phyloP scores from a whole-genome alignment of 2,329 filamentous ascomycete species.

The Hypoxylon sp. region DNA sequence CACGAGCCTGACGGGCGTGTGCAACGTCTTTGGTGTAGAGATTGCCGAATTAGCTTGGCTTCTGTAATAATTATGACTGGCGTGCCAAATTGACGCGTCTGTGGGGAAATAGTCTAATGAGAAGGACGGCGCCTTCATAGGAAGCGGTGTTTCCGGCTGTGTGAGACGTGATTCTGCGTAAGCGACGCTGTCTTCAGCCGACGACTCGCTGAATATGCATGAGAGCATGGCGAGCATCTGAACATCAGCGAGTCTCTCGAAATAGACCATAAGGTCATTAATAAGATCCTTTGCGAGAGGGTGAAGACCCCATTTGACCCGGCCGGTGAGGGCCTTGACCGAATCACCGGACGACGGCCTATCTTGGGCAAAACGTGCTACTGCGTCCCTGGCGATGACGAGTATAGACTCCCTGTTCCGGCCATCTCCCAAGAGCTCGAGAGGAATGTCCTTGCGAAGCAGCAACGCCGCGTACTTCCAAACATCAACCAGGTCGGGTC shows the following conservation, averaged over 20 bases:
- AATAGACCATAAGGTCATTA: slow-evolving; percentile 68
- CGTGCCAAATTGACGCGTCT: slow-evolving; percentile 60
- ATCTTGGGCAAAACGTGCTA: slow-evolving; percentile 52
- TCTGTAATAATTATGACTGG: slow-evolving; percentile 53
- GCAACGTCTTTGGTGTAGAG: slow-evolving; percentile 64
- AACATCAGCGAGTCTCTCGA: slow-evolving; percentile 67
- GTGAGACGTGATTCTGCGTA: slow-evolving; percentile 65
- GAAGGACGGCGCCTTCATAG: slow-evolving; percentile 71
- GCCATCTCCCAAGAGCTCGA: slow-evolving; percentile 67
- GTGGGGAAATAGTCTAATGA: slow-evolving; percentile 72
- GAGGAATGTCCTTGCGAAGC: slow-evolving; percentile 76
- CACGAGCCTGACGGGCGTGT: slow-evolving; percentile 62
- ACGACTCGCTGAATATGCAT: slow-evolving; percentile 71
- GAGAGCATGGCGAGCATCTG: slow-evolving; percentile 78
- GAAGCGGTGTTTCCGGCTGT: slow-evolving; percentile 67
- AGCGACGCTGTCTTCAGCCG: slow-evolving; percentile 62
- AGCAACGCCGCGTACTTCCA: slow-evolving; percentile 85
- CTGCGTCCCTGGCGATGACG: slow-evolving; percentile 71
- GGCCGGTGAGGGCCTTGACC: slow-evolving; percentile 56
- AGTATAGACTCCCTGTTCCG: slow-evolving; percentile 67
- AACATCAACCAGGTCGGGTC: slow-evolving; percentile 76
- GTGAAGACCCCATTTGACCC: slow-evolving; percentile 73
- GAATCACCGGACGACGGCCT: slow-evolving; percentile 17
- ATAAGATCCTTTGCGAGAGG: slow-evolving; percentile 70
- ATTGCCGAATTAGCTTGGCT: slow-evolving; percentile 63